Evolutionary conservation across 768 basidiomycete species (phyloP), one percentile per base, ranked within the genome.

Genomic region (Mycena olivaceomarginata): DNA sequence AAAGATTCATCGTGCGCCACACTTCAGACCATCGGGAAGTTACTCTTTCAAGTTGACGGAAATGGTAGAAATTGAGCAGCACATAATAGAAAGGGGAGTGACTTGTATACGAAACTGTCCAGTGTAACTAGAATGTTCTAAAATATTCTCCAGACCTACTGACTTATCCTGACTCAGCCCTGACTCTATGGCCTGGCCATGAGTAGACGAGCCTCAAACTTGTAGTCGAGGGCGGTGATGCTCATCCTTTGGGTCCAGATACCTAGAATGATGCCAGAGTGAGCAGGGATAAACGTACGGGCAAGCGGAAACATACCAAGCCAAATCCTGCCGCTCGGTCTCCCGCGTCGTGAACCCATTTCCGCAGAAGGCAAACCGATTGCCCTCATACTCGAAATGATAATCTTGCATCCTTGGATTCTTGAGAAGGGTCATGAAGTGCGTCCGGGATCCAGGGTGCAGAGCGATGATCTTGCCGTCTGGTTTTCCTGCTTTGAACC

Each of bases 71-170:
- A 31, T 65, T 65, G 40, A 66, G 65, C 25, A 31, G 31, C 13
- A 25, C 65, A 66, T 66, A 31, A 31, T 31, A 31, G 65, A 66
- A 66, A 5, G 13, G 22, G 46, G 43, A 31, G 22, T 25, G 45
- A 48, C 25, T 66, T 66, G 18, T 66, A 31, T 66, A 66, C 65
- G 10, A 66, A 66, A 45, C 20, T 66, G 25, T 25, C 25, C 65
- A 66, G 16, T 66, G 45, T 66, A 48, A 66, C 65, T 66, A 46
- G 65, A 66, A 66, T 46, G n/a, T 72, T 10, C 85, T 85, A 48
- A 25, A 86, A 80, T 67, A 86, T 85, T 79, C 75, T 68, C 80
- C 81, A 6, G 84, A 79, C 85, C 75, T 15, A 79, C 13, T 48
- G 22, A 18, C 65, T 48, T 66, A 41, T 31, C 45, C 48, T 45